Evolutionary conservation across 2,329 filamentous ascomycete genomes (phyloP), one percentile per base, ranked within the genome.

Genomic region (Aspergillus melleus): DNA sequence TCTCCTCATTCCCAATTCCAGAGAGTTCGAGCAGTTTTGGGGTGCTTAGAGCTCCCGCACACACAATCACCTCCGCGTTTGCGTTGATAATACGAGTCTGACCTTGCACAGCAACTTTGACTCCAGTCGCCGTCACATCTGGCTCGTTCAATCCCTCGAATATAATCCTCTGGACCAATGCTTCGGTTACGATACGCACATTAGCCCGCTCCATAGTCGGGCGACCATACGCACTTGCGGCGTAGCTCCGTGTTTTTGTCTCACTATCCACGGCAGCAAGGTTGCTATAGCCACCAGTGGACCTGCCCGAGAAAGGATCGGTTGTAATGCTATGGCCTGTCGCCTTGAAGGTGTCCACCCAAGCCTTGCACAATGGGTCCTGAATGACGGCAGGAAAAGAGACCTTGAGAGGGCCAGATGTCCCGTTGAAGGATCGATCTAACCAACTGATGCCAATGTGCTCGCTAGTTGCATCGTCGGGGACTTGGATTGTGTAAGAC

Each of bases 1-100:
- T 63, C 2, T 68, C 64, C 12, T 67, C 63, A 5, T 74, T 70
- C 0, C 83, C 83, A 8, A 85, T 76, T 1, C 82, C 82, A n/a
- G 81, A 83, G 2, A 81, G 70, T 62, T 83, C 78, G 0, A 85
- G 74, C 4, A 84, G 68, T 52, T 82, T 76, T 1, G 70, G 36
- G 73, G 81, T 19, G 71, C 81, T 63, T 20, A 80, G 69, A 0
- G 73, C 71, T 1, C 79, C 79, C 0, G 77, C 77, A 1, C 77
- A 74, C 3, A 83, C 64, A 46, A 82, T 74, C 1, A 82, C 73
- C 57, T 82, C 80, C 39, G 68, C 71, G 5, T 55, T 59, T 19
- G 64, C 64, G 6, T 53, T 47, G 16, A 64, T 44, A 0, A 20
- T 60, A 32, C 29, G 14, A 2, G 9, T 24, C 9, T 60, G 26